Percentiles rank a stretch among this genome's conserved stretches.
phyloP scores from a whole-genome alignment of 2,329 filamentous ascomycete genomes.

The Cadophora sp. region DNA sequence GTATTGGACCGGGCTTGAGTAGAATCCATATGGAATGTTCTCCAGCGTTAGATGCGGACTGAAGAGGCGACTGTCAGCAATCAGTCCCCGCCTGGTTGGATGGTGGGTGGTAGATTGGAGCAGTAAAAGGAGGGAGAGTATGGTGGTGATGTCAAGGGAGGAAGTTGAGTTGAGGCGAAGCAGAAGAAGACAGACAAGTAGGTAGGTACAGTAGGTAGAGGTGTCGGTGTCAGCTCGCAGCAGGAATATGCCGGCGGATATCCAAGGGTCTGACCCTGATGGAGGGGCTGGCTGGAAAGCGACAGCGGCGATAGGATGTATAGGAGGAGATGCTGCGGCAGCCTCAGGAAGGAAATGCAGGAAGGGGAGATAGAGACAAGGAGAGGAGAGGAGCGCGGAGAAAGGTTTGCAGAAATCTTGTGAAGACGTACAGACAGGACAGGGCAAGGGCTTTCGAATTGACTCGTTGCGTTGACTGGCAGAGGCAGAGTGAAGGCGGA shows the following conservation, averaged over 20 bases:
- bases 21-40: conserved; percentile 35
- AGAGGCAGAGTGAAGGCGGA: background rate
- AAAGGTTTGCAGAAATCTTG: too few species aligned
- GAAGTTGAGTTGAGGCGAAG: conserved; percentile 9
- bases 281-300: background rate
- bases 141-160: conserved; percentile 5
- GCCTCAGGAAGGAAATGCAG: conserved; percentile 3
- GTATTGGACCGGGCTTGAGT: conserved; percentile 27
- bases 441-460: background rate
- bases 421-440: too few species aligned
- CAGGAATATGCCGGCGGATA: conserved; percentile 19
- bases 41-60: conserved; percentile 1
- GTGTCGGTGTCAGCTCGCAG: conserved; percentile 5
- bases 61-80: conserved; percentile 18
- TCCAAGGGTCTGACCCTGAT: conserved; percentile 12
- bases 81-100: background rate
- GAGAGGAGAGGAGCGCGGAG: too few species aligned
- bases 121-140: background rate
- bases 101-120: background rate
- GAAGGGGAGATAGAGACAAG: background rate
- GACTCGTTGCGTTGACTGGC: background rate
- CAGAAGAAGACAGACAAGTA: background rate
- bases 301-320: background rate
- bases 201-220: background rate
- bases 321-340: background rate